Evolutionary conservation across 1,284 basidiomycete genomes (phyloP).

Genomic region (Leccinum subrobustum): DNA sequence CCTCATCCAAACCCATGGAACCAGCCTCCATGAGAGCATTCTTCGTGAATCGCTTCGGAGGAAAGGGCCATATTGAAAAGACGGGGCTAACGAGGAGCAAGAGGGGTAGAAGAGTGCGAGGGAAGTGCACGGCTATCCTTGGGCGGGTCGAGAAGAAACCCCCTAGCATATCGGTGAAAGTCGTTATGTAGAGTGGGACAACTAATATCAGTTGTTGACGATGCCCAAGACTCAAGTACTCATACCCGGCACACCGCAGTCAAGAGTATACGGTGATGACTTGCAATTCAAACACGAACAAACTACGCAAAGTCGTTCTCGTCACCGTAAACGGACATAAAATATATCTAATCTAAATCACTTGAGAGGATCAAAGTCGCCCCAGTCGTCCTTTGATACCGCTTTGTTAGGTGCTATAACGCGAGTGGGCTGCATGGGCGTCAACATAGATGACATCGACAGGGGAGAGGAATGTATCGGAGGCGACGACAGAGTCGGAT

Average conservation of each 20-base stretch:
- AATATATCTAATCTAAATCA: conserved; percentile 16
- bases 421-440: conserved; percentile 54
- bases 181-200: neutral
- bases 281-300: conserved; percentile 27
- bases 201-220: neutral
- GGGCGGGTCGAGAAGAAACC: neutral
- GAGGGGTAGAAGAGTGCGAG: conserved; percentile 13
- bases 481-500: conserved; percentile 32
- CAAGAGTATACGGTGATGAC: neutral
- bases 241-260: conserved; percentile 9
- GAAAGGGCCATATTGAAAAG: conserved; percentile 73
- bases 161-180: conserved; percentile 13
- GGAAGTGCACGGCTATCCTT: neutral
- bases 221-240: neutral
- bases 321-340: neutral
- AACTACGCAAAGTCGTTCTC: conserved; percentile 10
- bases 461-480: conserved; percentile 39
- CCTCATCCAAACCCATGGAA: conserved; percentile 71
- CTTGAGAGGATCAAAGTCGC: conserved; percentile 70
- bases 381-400: conserved; percentile 63
- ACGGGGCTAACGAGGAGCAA: conserved; percentile 26
- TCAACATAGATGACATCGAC: conserved; percentile 51
- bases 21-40: conserved; percentile 85
- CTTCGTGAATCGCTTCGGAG: conserved; percentile 81
- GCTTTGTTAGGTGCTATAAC: conserved; percentile 43